Base-by-base conservation (phyloP, 768 basidiomycete genomes). In the Termitomyces sp. region DNA sequence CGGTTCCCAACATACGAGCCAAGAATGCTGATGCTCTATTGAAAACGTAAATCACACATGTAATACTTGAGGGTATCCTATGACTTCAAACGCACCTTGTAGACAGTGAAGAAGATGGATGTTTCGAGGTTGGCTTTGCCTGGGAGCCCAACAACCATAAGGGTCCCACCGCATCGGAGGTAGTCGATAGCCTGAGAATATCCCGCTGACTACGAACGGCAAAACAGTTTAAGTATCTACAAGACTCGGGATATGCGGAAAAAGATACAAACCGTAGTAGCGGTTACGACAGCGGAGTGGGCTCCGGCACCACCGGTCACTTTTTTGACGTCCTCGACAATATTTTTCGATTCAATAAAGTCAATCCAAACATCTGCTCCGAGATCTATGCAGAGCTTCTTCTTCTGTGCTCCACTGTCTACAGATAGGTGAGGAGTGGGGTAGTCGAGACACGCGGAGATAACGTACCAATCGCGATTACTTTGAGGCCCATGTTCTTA, bases 141-240 rank as follows among this genome's bases (percentile, higher is more conserved):
- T 2, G 91, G 91, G 1, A 94, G 73, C 24, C 92, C 91, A 51
- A 94, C 89, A 20, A 81, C 86, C 79, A 94, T 88, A 55, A 94
- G 75, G 5, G 79, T 83, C 8, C 90, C 90, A 31, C 83, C 83
- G 5, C 78, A 75, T 31, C 90, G 82, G 52, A 95, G 76, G 69
- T 94, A 94, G 55, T 90, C 84, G 8, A 89, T 67, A 5, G 86
- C 88, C 69, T 87, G 82, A 9, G 70, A 64, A 55, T 79, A 80
- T 1, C 75, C 76, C 4, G 72, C 67, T 16, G 68, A 61, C 74
- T 76, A 42, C 12, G 10, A 56, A 4, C 18, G 26, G 13, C n/a
- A 31, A n/a, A 29, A 24, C 3, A 13, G 10, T 39, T 34, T 31
- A 22, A 47, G 26, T 57, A 27, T n/a, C 4, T 5, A 37, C 20